phyloP scores from a whole-genome alignment of 495 filamentous ascomycete genomes.

The Daldinia childiae region DNA sequence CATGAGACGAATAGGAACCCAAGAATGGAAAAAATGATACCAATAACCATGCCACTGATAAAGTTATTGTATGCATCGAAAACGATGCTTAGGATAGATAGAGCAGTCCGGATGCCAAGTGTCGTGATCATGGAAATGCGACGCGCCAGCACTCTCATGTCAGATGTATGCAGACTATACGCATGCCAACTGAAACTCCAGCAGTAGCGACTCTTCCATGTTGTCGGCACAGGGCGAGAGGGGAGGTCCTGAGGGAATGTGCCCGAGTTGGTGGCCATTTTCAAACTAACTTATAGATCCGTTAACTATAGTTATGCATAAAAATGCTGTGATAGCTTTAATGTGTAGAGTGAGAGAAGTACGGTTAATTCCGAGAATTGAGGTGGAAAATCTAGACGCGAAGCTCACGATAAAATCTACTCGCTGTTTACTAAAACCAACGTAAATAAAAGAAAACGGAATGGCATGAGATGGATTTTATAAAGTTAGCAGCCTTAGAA shows the following conservation, averaged over 20 bases:
- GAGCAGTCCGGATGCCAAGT: too few relatives aligned
- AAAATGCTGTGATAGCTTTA: neutral
- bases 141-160: too few relatives aligned
- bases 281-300: neutral
- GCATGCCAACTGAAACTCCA: too few relatives aligned
- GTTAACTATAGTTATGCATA: neutral
- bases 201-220: conserved; percentile 26
- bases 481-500: neutral
- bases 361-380: neutral
- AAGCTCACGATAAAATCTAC: neutral
- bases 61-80: too few relatives aligned
- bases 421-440: neutral
- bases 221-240: conserved; percentile 19
- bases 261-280: neutral
- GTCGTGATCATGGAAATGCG: too few relatives aligned
- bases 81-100: too few relatives aligned
- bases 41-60: too few relatives aligned
- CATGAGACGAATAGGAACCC: too few relatives aligned
- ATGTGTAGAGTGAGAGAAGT: neutral
- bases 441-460: neutral
- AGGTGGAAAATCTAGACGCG: neutral
- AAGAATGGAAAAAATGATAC: too few relatives aligned
- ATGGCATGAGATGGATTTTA: neutral
- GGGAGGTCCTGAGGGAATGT: conserved; percentile 28
- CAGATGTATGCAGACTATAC: too few relatives aligned